phyloP scores from a whole-genome alignment of 495 filamentous ascomycete species.

The Bombardia bombarda region DNA sequence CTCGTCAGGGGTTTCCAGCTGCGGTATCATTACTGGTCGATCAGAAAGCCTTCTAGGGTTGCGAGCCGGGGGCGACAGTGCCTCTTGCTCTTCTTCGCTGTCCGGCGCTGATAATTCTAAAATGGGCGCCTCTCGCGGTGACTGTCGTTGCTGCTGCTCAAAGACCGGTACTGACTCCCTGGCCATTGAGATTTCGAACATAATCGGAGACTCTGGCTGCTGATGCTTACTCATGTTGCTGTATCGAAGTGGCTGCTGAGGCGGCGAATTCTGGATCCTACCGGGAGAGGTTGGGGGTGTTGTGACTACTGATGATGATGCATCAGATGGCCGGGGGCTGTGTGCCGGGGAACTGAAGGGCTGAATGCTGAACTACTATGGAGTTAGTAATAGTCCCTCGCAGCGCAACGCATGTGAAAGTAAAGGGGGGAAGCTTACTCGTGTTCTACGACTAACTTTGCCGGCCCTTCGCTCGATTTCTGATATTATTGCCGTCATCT shows the following conservation, averaged over 20 bases:
- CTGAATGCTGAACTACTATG: conserved; percentile 12
- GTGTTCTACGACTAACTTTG: conserved; percentile 58
- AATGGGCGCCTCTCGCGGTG: not conserved
- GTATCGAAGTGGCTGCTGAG: conserved; percentile 23
- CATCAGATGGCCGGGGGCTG: conserved; percentile 19
- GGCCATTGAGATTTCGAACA: conserved; percentile 12
- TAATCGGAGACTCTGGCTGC: conserved; percentile 4
- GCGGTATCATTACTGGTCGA: conserved; percentile 9
- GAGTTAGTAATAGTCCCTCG: conserved; percentile 1
- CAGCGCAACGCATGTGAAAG: not conserved
- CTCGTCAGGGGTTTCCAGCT: conserved; percentile 8
- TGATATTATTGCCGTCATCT: conserved; percentile 56
- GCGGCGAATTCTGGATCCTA: conserved; percentile 18
- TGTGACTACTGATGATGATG: conserved; percentile 18
- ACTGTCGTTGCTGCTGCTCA: not conserved
- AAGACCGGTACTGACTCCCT: not conserved
- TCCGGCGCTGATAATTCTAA: not conserved
- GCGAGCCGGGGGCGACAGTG: conserved; percentile 13
- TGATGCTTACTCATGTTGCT: conserved; percentile 16
- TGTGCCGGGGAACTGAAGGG: conserved; percentile 18
- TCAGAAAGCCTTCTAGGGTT: conserved; percentile 24
- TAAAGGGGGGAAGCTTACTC: conserved; percentile 27
- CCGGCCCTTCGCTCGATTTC: conserved; percentile 75
- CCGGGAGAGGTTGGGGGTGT: conserved; percentile 19
- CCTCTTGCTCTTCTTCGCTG: not conserved